Evolutionary conservation across 2,329 filamentous ascomycete genomes (phyloP), one percentile per base, ranked within the genome.

Genomic region (Apiospora pterosperma): DNA sequence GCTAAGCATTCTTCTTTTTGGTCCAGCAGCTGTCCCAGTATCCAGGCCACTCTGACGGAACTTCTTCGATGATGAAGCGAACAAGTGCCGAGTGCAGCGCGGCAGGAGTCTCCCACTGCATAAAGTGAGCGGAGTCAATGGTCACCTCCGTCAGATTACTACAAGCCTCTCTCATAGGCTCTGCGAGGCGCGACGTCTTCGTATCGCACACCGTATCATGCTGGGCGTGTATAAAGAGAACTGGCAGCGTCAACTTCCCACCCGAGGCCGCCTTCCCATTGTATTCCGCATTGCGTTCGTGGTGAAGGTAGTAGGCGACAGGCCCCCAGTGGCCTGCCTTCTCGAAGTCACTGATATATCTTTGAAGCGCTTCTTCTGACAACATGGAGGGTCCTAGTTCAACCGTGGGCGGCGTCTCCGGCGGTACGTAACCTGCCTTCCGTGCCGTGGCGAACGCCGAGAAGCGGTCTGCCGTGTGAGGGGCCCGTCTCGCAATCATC

Each of bases 281-380:
- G 68, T 80, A 84, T 42, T 74, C 75, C 3, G 67, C 69, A 63
- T 84, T 84, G 14, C 68, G 71, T 6, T 75, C 71, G 66, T 81
- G 78, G 66, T 84, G 79, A 39, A 79, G 65, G 64, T 84, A 84
- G 42, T 70, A 71, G 12, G 65, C 65, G 3, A 62, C 60, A 0
- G 31, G 63, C 0, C 61, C 25, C 67, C 75, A 79, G 65, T 77
- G 78, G 0, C 80, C 79, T 5, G 78, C 78, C 66, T 73, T 74
- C 67, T 78, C 68, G 70, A 80, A 78, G 19, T 76, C 77, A 3
- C 58, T 62, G 21, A 70, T 61, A 5, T 70, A 64, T 1, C 68
- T 66, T 1, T 61, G 61, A 14, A 52, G 34, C 28, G 42, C 52
- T 8, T 39, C 60, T 12, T 36, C 60, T n/a, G 67, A 61, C 6